Evolutionary conservation across 768 basidiomycete genomes (phyloP).

Genomic region (Xerocomellus amylosporus): DNA sequence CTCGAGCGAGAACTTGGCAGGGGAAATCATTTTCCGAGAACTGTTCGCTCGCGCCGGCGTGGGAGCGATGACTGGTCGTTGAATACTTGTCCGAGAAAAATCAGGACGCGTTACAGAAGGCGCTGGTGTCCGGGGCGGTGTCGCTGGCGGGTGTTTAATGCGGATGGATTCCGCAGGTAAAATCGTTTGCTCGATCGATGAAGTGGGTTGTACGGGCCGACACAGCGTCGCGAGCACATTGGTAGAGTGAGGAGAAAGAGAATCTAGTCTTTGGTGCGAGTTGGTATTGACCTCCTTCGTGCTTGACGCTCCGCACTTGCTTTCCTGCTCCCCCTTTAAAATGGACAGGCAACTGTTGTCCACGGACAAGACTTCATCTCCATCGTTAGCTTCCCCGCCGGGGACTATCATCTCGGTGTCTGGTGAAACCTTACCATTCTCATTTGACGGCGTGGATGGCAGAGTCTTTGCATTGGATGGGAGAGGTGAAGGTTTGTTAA

Average conservation of each 20-base stretch:
- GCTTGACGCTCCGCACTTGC: slow-evolving; percentile 36
- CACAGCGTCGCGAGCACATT: slow-evolving; percentile 40
- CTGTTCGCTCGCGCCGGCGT: slow-evolving; percentile 26
- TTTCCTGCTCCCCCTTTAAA: slow-evolving; percentile 11
- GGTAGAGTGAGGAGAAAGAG: slow-evolving; percentile 59
- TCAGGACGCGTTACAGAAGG: slow-evolving; percentile 12
- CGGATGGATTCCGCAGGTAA: slow-evolving; percentile 4
- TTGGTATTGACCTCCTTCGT: slow-evolving; percentile 2
- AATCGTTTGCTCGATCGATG: slow-evolving; percentile 12
- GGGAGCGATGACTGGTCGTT: slow-evolving; percentile 29
- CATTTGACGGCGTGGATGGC: slow-evolving; percentile 20
- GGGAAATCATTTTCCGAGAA: slow-evolving; percentile 21
- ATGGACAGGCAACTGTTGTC: neutral
- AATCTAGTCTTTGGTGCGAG: slow-evolving; percentile 45
- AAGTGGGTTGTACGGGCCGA: slow-evolving; percentile 21
- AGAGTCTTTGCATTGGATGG: slow-evolving; percentile 11
- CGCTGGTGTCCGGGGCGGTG: slow-evolving; percentile 18
- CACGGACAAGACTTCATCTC: neutral
- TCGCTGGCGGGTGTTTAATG: slow-evolving; percentile 21
- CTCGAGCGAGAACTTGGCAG: slow-evolving; percentile 36
- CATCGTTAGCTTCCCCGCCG: neutral
- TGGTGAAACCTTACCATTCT: slow-evolving; percentile 19
- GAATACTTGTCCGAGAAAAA: slow-evolving; percentile 19
- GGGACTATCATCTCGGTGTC: neutral
- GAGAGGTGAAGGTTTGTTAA: slow-evolving; percentile 21